phyloP scores from a whole-genome alignment of 352 stramenopile genomes.

The Phytophthora kernoviae region DNA sequence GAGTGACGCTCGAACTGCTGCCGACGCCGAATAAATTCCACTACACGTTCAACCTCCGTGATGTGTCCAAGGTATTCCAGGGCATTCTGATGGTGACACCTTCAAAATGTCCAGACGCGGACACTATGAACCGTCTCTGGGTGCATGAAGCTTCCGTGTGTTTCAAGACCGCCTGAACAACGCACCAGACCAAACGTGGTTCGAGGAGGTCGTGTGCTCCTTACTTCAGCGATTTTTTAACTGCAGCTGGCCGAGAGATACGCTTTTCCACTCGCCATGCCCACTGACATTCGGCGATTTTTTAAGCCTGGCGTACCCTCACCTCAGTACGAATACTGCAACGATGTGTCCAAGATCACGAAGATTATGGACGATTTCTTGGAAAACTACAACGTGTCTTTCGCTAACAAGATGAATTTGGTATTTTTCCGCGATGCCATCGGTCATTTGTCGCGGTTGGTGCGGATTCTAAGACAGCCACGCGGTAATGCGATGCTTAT shows the following conservation, averaged over 20 bases:
- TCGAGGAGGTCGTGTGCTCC: constrained; percentile 87
- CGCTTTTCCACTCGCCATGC: constrained; percentile 86
- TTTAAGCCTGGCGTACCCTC: constrained; percentile 80
- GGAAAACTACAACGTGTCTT: constrained; percentile 95
- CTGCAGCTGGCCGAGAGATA: constrained; percentile 77
- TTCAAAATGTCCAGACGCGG: constrained; percentile 74
- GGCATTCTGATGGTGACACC: constrained; percentile 94
- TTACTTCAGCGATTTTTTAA: constrained; percentile 80
- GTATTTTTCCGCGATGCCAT: constrained; percentile 96
- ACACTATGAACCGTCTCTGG: constrained; percentile 92
- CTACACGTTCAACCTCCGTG: constrained; percentile 96
- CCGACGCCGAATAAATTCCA: constrained; percentile 94
- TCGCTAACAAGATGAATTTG: constrained; percentile 95
- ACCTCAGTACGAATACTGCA: constrained; percentile 87
- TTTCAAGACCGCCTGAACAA: constrained; percentile 95
- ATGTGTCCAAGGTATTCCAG: constrained; percentile 97
- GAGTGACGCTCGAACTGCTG: constrained; percentile 90
- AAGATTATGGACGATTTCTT: constrained; percentile 92
- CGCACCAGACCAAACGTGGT: constrained; percentile 88
- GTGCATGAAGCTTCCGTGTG: constrained; percentile 92
- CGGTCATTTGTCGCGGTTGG: constrained; percentile 87
- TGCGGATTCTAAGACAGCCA: constrained; percentile 91
- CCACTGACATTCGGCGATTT: constrained; percentile 95
- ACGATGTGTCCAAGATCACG: constrained; percentile 80
- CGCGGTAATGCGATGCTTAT: constrained; percentile 96